Percentiles rank a stretch among this genome's conserved stretches.
Conservation (phyloP, 2,329 filamentous ascomycete species). For the Parasarocladium wereldwijsianum region DNA sequence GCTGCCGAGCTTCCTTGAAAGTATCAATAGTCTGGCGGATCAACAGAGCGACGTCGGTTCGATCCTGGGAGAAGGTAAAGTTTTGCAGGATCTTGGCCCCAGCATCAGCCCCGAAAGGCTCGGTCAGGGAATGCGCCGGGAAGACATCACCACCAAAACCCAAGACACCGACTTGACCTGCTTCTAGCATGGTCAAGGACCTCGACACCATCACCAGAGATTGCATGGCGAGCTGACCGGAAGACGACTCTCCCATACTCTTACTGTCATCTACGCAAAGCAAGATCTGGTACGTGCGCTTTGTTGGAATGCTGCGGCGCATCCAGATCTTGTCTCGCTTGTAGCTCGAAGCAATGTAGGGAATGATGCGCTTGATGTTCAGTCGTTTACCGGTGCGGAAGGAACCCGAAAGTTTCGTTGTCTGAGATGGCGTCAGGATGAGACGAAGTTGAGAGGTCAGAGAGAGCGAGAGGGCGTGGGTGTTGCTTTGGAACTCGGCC, state of each 20-base stretch:
- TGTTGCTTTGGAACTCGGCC: conserved; percentile 70
- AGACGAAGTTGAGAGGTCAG: conserved; percentile 90
- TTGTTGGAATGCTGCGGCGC: conserved; percentile 78
- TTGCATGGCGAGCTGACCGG: conserved; percentile 74
- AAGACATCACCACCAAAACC: conserved; percentile 77
- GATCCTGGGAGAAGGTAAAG: conserved; percentile 73
- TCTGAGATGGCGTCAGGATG: conserved; percentile 85
- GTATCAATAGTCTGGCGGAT: conserved; percentile 64
- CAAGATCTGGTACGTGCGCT: conserved; percentile 92
- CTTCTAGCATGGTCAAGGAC: conserved; percentile 82
- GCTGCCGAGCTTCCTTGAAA: conserved; percentile 62
- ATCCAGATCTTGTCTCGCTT: conserved; percentile 99
- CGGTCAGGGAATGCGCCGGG: conserved; percentile 74
- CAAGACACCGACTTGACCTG: conserved; percentile 80
- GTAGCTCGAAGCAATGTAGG: conserved; percentile 95
- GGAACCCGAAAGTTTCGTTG: conserved; percentile 89
- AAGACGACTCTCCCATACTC: conserved; percentile 73
- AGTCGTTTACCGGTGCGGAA: conserved; percentile 96
- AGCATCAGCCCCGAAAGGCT: conserved; percentile 59
- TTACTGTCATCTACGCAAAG: conserved; percentile 93
- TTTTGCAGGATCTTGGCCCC: conserved; percentile 72
- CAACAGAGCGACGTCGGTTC: conserved; percentile 72
- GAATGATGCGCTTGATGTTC: conserved; percentile 98
- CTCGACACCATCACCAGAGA: conserved; percentile 85
- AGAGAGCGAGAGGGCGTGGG: conserved; percentile 72